phyloP scores from a whole-genome alignment of 2,329 filamentous ascomycete species.

The Hypoxylon sp. region DNA sequence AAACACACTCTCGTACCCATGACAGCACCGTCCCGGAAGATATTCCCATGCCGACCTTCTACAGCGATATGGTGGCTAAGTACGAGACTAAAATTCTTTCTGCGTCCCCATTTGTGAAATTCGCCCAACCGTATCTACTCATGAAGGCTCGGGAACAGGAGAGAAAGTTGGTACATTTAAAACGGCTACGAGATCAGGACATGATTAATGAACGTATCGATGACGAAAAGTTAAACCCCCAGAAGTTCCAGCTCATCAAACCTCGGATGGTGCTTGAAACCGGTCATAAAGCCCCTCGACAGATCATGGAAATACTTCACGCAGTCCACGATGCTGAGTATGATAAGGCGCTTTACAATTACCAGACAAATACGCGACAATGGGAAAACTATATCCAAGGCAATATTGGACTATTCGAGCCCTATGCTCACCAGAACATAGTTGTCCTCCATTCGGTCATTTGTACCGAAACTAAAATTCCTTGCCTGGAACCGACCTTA shows the following conservation, averaged over 20 bases:
- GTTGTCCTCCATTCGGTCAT: slow-evolving; percentile 94
- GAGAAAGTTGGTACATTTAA: slow-evolving; percentile 84
- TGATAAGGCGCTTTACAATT: slow-evolving; percentile 93
- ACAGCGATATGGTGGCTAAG: slow-evolving; percentile 94
- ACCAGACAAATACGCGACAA: slow-evolving; percentile 92
- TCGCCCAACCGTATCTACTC: slow-evolving; percentile 91
- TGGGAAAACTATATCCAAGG: slow-evolving; percentile 97
- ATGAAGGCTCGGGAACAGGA: slow-evolving; percentile 95
- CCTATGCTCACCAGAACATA: slow-evolving; percentile 96
- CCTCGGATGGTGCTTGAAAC: slow-evolving; percentile 95
- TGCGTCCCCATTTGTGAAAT: slow-evolving; percentile 95
- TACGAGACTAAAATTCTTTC: slow-evolving; percentile 95
- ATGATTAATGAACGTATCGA: slow-evolving; percentile 69
- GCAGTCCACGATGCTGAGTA: slow-evolving; percentile 98
- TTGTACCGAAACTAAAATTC: slow-evolving; percentile 92
- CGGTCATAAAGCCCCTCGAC: slow-evolving; percentile 82
- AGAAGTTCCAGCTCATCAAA: slow-evolving; percentile 90
- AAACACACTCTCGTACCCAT: slow-evolving; percentile 62
- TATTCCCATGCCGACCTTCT: slow-evolving; percentile 89
- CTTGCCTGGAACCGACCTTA: slow-evolving; percentile 91
- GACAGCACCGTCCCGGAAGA: slow-evolving; percentile 79
- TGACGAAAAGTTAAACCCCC: slow-evolving; percentile 73
- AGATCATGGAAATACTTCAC: slow-evolving; percentile 93
- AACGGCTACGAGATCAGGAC: slow-evolving; percentile 84
- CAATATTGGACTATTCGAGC: slow-evolving; percentile 91